Evolutionary conservation across 805 yeast genomes (phyloP).

Genomic region (Kodamaea neixiangensis): DNA sequence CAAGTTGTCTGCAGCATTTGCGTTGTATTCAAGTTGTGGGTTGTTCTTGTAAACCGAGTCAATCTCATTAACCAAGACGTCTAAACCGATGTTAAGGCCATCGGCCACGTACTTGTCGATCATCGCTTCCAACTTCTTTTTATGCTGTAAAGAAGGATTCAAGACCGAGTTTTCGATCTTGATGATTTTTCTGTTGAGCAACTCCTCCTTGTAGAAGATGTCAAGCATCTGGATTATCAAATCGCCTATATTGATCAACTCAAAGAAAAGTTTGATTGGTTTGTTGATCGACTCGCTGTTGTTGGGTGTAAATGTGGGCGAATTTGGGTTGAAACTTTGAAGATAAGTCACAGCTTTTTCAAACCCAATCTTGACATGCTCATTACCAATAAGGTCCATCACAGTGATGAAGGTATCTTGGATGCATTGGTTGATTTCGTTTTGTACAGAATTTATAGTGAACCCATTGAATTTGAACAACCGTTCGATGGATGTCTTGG

Average conservation of each 20-base stretch:
- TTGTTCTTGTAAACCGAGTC: slow-evolving; percentile 57
- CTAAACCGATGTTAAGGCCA: slow-evolving; percentile 91
- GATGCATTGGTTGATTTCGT: slow-evolving; percentile 40
- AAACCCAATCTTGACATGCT: slow-evolving; percentile 86
- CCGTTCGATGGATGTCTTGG: slow-evolving; percentile 63
- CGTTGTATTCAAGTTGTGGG: slow-evolving; percentile 63
- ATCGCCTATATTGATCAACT: slow-evolving; percentile 90
- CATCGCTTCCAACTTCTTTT: slow-evolving; percentile 76
- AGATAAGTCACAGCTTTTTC: slow-evolving; percentile 73
- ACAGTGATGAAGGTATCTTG: slow-evolving; percentile 70
- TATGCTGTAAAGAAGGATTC: slow-evolving; percentile 73
- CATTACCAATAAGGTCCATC: slow-evolving; percentile 59
- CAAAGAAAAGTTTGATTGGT: slow-evolving; percentile 85
- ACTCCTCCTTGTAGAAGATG: slow-evolving; percentile 86
- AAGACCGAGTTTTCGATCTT: slow-evolving; percentile 75
- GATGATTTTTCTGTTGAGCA: slow-evolving; percentile 57
- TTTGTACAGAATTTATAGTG: slow-evolving; percentile 34
- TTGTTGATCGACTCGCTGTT: slow-evolving; percentile 52
- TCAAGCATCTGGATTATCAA: slow-evolving; percentile 89
- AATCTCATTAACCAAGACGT: slow-evolving; percentile 80
- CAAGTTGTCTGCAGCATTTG: slow-evolving; percentile 18
- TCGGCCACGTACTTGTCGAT: slow-evolving; percentile 90
- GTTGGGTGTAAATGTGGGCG: slow-evolving; percentile 30
- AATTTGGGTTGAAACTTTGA: slow-evolving; percentile 66
- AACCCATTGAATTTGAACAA: slow-evolving; percentile 39